Base-by-base conservation (phyloP, 139 green algal species). In the Eudorina sp. region DNA sequence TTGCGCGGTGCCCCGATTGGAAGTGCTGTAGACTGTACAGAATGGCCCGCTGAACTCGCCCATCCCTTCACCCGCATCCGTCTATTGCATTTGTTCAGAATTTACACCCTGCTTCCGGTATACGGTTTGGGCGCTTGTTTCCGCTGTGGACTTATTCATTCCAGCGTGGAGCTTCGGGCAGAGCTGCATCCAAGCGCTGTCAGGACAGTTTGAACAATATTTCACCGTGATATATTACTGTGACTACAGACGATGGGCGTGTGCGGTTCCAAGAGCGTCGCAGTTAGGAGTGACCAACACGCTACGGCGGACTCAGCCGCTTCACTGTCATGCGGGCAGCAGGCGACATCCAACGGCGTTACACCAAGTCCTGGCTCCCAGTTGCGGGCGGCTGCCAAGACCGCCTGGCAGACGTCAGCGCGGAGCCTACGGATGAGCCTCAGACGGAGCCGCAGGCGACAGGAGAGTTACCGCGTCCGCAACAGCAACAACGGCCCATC, bases 361-460 rank as follows among this genome's bases (percentile, higher is more conserved):
- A 18, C 48, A 4, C 29, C 51, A 16, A 48, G 48, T 8, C 0
- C 76, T 13, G 76, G 76, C 51, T 83, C 76, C 5, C 76, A 83
- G 21, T 55, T 83, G 14, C 51, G 51, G 1, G 6, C 76, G n/a
- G 76, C 76, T 25, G 76, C 76, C 31, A 83, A 83, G 36, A 83
- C 76, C 9, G 76, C 76, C 21, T 83, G 76, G 76, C 76, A 83
- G 51, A 69, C 76, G 4, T 83, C 76, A 8, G 76, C 76, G 9
- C 73, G 73, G 3, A 81, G 29, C 46, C 46, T 81, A 11, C 73
- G 46, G 14, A 81, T 45, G 45, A 81, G 73, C 73, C 43, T 81
- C 27, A 81, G 46, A 6, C 45, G 25, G 1, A 81, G 73, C 73
- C 43, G 73, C 27, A 81, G 43, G n/a, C 73, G 73, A 23, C 73